Evolutionary conservation across 257 asterid species (phyloP), one percentile per base, ranked within the genome.

Genomic region (Striga asiatica): DNA sequence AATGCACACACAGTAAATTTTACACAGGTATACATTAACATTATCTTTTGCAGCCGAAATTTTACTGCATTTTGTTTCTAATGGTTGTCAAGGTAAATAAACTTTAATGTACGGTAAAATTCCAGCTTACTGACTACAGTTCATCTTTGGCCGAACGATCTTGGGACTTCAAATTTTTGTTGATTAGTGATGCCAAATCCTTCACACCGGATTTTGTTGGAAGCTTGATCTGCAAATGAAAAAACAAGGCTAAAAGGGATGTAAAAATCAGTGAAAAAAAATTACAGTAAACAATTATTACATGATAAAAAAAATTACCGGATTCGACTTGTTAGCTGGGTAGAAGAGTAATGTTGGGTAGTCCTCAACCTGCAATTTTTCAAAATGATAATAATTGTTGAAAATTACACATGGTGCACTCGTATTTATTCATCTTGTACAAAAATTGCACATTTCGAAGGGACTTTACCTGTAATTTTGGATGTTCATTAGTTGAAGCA

Each of bases 401-500:
- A n/a, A n/a, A n/a, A n/a, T n/a, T n/a, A n/a, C n/a, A n/a, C n/a
- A n/a, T n/a, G n/a, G n/a, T n/a, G n/a, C n/a, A n/a, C n/a, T n/a
- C n/a, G n/a, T n/a, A n/a, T n/a, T n/a, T n/a, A n/a, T n/a, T n/a
- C n/a, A n/a, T n/a, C n/a, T n/a, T n/a, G n/a, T n/a, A n/a, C n/a
- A n/a, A n/a, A n/a, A n/a, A n/a, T n/a, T n/a, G n/a, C n/a, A n/a
- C n/a, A n/a, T 27, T 27, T 3, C 7, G 32, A 3, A 32, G 20
- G 41, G 23, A 47, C 43, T 13, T 58, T 52, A 79, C 97, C 91
- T 76, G 83, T 72, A 91, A 58, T 7, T 66, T 76, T 2, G 91
- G 99, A 62, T 87, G 94, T 58, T 92, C 99, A 48, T 92, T 92
- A 21, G 59, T 47, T 31, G 98, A 88, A 51, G 94, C 93, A 78